Conservation (phyloP, 2,329 filamentous ascomycete species). For the Trichoderma harzianum region DNA sequence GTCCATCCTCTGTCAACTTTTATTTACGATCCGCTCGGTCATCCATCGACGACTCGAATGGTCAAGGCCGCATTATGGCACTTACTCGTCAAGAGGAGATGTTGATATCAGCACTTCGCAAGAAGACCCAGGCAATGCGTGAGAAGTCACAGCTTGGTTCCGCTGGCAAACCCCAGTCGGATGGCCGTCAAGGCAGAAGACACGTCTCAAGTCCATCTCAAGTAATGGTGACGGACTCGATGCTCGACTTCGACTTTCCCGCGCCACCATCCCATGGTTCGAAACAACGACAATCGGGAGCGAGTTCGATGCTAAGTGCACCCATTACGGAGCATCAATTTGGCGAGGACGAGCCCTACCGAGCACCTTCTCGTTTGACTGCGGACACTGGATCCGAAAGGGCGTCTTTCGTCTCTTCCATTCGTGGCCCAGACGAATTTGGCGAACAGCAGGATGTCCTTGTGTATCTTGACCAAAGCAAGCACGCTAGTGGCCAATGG, state of each 20-base stretch:
- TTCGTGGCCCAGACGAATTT: conserved; percentile 23
- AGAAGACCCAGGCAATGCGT: conserved; percentile 55
- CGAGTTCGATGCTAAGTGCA: conserved; percentile 20
- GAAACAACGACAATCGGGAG: conserved; percentile 21
- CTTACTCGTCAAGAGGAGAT: conserved; percentile 58
- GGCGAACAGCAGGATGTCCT: conserved; percentile 20
- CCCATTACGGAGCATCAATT: background rate
- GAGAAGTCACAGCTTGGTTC: conserved; percentile 32
- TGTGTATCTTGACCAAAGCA: conserved; percentile 32
- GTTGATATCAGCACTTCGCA: conserved; percentile 53
- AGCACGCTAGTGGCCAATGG: conserved; percentile 1
- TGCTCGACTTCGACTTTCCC: conserved; percentile 36
- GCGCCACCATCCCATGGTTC: conserved; percentile 28
- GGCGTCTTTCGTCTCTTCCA: conserved; percentile 16
- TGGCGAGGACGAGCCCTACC: background rate
- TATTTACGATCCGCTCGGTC: conserved; percentile 40
- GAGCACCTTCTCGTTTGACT: background rate
- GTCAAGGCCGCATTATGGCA: conserved; percentile 49
- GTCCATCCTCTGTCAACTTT: conserved; percentile 51
- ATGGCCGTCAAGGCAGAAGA: conserved; percentile 18
- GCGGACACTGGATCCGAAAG: conserved; percentile 10
- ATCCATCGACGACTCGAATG: conserved; percentile 33
- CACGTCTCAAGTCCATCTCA: conserved; percentile 31
- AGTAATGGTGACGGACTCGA: conserved; percentile 29
- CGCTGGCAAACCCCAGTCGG: background rate